These are phyloP conservation scores for Biscogniauxia marginata DNA, from an alignment of 2,329 filamentous ascomycete species.

Conservation along the genomic window DNA sequence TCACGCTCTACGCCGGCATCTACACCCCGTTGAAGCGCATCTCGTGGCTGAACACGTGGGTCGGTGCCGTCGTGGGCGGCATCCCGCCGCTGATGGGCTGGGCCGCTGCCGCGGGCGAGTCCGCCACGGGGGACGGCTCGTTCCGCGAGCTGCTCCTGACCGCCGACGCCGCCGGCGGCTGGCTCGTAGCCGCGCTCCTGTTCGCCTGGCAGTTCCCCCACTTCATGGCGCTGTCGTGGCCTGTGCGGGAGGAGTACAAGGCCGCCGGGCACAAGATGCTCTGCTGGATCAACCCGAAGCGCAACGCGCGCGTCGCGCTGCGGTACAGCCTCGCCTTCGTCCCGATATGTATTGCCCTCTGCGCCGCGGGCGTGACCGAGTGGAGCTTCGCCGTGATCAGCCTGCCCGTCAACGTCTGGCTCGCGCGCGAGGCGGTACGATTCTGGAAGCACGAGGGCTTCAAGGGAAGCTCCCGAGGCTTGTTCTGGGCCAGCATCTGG, in stretches of 20 bases:
- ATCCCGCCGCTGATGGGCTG: conserved; percentile 98
- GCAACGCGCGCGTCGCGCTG: conserved; percentile 83
- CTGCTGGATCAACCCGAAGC: conserved; percentile 79
- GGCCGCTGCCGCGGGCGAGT: conserved; percentile 90
- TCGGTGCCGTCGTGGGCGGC: conserved; percentile 86
- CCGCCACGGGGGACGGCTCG: conserved; percentile 70
- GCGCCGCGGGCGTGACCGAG: conserved; percentile 77
- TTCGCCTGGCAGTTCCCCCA: conserved; percentile 99
- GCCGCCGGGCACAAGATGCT: conserved; percentile 70
- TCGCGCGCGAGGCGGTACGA: conserved; percentile 72
- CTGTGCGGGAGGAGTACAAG: conserved; percentile 86
- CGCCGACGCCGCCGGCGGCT: conserved; percentile 69
- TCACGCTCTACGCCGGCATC: conserved; percentile 82
- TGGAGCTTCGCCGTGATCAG: conserved; percentile 82
- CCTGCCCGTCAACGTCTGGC: conserved; percentile 80
- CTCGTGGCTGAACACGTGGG: conserved; percentile 88
- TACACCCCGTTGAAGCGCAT: conserved; percentile 93
- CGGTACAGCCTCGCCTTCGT: conserved; percentile 84
- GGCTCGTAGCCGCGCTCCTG: conserved; percentile 79
- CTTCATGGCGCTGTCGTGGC: conserved; percentile 91
- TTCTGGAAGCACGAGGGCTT: conserved; percentile 81
- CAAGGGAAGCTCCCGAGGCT: conserved; percentile 73
- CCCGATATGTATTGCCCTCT: conserved; percentile 79
- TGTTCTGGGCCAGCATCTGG: conserved; percentile 99
- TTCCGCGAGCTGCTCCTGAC: conserved; percentile 78